A percentile compares a stretch with the other conserved stretches of the same genome.
These are phyloP conservation scores for Pseudoscleropodium purum DNA, from an alignment of 225 moss, liverwort and hornwort genomes.

Conservation along the genomic window DNA sequence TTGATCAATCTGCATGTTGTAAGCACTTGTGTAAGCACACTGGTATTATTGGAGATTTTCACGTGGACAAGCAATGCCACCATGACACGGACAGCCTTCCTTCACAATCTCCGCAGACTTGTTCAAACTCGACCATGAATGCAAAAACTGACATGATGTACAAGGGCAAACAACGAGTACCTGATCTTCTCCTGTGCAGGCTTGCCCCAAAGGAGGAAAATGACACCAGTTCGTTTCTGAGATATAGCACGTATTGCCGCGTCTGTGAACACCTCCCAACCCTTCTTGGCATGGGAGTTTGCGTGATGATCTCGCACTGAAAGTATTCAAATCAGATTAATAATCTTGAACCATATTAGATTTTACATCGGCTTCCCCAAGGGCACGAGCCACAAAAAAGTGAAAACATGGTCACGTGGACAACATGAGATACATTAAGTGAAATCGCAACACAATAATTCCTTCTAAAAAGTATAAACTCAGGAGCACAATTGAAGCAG, in stretches of 20 bases:
- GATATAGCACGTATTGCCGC: conserved; percentile 80
- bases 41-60: neutral
- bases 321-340: neutral
- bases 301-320: conserved; percentile 81
- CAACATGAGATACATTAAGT: neutral
- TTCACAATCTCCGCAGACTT: neutral
- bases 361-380: neutral
- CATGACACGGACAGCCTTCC: neutral
- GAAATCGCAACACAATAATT: neutral
- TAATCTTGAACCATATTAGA: neutral
- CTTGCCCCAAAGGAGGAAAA: conserved; percentile 93
- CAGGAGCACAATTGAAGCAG: neutral
- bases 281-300: conserved; percentile 93
- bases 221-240: conserved; percentile 43
- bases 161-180: conserved; percentile 1
- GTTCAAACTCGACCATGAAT: neutral
- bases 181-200: conserved; percentile 84
- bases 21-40: neutral
- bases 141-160: neutral
- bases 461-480: neutral
- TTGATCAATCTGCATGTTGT: conserved; percentile 56
- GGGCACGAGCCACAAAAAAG: neutral
- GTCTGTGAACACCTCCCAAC: conserved; percentile 97
- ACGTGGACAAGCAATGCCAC: neutral
- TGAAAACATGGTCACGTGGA: neutral